Percentiles rank a stretch among this genome's conserved stretches.
These are phyloP conservation scores for Psilocybe cyanescens DNA, from an alignment of 768 basidiomycete species.

Conservation along the genomic window DNA sequence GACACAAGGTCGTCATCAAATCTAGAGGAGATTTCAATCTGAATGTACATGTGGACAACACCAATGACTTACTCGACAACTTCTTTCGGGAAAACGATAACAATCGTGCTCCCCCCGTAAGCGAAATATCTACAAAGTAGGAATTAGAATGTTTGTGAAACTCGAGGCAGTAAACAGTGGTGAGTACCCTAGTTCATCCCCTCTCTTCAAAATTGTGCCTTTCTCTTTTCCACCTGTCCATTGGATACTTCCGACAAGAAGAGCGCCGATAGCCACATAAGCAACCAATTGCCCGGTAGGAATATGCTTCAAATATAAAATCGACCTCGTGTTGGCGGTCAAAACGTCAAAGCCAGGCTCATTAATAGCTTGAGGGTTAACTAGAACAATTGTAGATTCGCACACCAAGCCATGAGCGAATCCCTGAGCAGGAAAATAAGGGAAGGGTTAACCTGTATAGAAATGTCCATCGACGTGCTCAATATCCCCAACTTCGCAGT, in stretches of 20 bases:
- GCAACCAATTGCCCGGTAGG: conserved; percentile 54
- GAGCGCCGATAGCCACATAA: conserved; percentile 78
- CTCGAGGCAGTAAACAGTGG: neutral
- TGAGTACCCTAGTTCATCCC: conserved; percentile 61
- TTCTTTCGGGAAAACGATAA: conserved; percentile 61
- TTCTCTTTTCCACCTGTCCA: conserved; percentile 60
- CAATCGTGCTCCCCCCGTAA: conserved; percentile 79
- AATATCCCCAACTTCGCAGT: conserved; percentile 51
- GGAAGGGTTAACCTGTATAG: conserved; percentile 51
- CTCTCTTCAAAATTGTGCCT: conserved; percentile 53
- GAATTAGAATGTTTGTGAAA: conserved; percentile 11
- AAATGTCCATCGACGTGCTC: conserved; percentile 58
- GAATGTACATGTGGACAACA: neutral
- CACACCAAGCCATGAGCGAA: neutral
- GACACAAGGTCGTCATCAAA: conserved; percentile 66
- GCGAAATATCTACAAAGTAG: conserved; percentile 54
- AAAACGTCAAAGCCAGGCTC: conserved; percentile 67
- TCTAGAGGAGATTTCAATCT: conserved; percentile 22
- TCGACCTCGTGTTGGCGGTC: conserved; percentile 63
- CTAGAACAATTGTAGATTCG: conserved; percentile 28
- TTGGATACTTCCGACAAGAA: conserved; percentile 76
- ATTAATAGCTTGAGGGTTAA: conserved; percentile 82
- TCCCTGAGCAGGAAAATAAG: neutral
- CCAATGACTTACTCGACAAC: conserved; percentile 43
- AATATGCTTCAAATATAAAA: conserved; percentile 54